These are phyloP conservation scores for Colletotrichum camelliae DNA, from an alignment of 2,329 filamentous ascomycete genomes.

Conservation along the genomic window DNA sequence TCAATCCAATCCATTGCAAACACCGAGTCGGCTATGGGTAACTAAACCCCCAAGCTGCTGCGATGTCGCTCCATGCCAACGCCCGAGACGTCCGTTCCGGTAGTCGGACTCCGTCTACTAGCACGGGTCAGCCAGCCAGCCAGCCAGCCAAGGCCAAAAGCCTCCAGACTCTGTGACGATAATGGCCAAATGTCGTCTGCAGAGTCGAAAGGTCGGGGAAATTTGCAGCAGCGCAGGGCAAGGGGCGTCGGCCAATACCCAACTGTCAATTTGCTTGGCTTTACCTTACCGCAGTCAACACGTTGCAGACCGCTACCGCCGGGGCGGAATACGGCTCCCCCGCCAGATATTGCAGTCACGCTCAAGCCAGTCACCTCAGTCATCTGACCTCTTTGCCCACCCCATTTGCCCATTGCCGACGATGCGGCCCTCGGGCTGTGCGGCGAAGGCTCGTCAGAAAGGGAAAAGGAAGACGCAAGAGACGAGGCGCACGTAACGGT, in stretches of 20 bases:
- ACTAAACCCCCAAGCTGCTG: neutral
- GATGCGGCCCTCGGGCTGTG: neutral
- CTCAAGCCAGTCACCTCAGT: constrained; percentile 10
- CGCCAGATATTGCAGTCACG: neutral
- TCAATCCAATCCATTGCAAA: neutral
- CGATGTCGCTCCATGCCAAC: neutral
- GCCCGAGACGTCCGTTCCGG: constrained; percentile 10
- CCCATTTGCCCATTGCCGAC: neutral
- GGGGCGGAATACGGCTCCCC: neutral
- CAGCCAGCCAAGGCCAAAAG: neutral
- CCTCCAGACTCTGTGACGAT: neutral
- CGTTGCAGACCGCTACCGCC: neutral
- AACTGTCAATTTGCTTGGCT: neutral
- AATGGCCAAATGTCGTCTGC: neutral
- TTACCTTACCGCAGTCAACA: neutral
- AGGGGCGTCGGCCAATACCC: neutral
- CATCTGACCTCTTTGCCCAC: constrained; percentile 11
- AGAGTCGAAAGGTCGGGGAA: neutral
- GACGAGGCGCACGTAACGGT: neutral
- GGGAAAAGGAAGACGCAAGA: neutral
- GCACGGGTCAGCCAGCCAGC: neutral
- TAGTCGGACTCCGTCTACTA: neutral
- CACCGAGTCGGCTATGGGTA: neutral
- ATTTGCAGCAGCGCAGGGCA: neutral
- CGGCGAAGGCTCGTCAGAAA: neutral